phyloP scores from a whole-genome alignment of 768 basidiomycete species.

The Mycena rebaudengoi region DNA sequence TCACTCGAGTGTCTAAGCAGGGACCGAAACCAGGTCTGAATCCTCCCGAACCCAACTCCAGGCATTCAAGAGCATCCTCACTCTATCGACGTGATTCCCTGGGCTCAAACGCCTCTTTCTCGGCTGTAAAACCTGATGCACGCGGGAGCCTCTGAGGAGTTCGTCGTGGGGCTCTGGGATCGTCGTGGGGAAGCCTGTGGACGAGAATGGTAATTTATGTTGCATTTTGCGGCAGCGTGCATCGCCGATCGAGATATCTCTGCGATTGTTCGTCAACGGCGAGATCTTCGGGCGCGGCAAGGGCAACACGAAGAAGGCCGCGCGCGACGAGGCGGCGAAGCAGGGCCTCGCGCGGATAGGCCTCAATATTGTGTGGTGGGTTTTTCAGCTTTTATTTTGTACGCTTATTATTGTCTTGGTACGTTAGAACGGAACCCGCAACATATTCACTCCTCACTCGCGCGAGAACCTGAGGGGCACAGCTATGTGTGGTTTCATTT shows the following conservation, averaged over 20 bases:
- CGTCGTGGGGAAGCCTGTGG: not conserved
- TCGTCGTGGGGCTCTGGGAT: not conserved
- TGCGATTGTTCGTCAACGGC: slow-evolving; percentile 52
- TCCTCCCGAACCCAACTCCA: not conserved
- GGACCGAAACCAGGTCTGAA: not conserved
- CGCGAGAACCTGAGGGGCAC: slow-evolving; percentile 61
- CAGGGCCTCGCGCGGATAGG: slow-evolving; percentile 70
- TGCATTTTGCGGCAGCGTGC: not conserved
- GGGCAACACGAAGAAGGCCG: slow-evolving; percentile 81
- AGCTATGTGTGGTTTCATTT: no score
- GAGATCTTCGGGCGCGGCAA: slow-evolving; percentile 66
- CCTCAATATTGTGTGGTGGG: slow-evolving; percentile 61
- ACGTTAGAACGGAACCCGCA: no score
- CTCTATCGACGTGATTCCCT: not conserved
- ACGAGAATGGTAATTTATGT: not conserved
- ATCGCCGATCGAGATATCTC: not conserved
- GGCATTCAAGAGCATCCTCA: not conserved
- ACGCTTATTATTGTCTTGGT: slow-evolving; percentile 24
- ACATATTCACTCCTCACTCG: slow-evolving; percentile 66
- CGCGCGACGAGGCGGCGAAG: slow-evolving; percentile 85
- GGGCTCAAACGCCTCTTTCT: not conserved
- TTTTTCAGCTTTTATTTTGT: slow-evolving; percentile 11
- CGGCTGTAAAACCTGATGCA: not conserved
- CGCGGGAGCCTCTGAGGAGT: not conserved
- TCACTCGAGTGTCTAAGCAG: not conserved